Evolutionary conservation across 192 early-diverging fungal genomes (phyloP).

Genomic region (Blastocladiella britannica): DNA sequence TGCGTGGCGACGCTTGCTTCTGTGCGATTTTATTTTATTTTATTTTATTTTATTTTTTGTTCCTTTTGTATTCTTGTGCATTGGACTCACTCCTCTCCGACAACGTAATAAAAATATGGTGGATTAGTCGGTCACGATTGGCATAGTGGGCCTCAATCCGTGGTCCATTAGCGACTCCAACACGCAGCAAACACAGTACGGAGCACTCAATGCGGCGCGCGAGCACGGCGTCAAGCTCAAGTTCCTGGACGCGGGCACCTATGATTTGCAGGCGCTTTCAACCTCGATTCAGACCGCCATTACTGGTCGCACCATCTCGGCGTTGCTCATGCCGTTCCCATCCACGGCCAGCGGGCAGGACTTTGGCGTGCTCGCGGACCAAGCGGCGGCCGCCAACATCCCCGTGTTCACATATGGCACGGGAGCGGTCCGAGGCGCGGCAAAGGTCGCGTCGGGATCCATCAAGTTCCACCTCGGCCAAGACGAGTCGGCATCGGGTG

Average conservation of each 20-base stretch:
- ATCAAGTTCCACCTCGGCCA: not conserved
- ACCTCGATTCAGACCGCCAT: not conserved
- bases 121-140: not conserved
- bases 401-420: not conserved
- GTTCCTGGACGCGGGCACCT: not conserved
- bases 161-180: not conserved
- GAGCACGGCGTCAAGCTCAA: not conserved
- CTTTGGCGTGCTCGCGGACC: not conserved
- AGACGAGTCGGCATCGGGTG: not conserved
- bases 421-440: not conserved
- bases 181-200: not conserved
- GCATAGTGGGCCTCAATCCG: not conserved
- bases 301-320: not conserved
- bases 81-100: too few relatives aligned
- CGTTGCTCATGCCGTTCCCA: not conserved
- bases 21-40: not conserved
- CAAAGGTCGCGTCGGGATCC: not conserved
- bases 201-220: not conserved
- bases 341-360: not conserved
- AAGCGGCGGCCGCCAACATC: not conserved
- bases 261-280: not conserved
- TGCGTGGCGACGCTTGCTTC: not conserved
- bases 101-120: too few relatives aligned
- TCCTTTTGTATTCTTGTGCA: too few relatives aligned
- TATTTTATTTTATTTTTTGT: not conserved